Base-by-base conservation (phyloP, 75 land plant species). In the Cunninghamia lanceolata region DNA sequence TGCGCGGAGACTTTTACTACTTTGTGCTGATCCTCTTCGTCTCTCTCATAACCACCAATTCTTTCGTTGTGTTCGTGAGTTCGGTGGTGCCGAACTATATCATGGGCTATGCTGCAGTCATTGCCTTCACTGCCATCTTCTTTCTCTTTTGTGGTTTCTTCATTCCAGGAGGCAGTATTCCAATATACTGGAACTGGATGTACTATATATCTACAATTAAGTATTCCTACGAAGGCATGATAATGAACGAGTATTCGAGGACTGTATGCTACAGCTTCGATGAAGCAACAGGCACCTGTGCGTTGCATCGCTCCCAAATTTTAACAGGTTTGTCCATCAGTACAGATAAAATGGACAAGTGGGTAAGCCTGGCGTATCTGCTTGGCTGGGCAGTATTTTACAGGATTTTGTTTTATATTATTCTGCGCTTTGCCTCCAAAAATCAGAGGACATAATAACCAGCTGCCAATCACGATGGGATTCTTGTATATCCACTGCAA, bases 131-230 rank as follows among this genome's bases (percentile, higher is more conserved):
- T 7, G 95, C 95, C 16, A 87, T 94, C 83, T 95, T 95, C 86
- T 94, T 95, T 89, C 89, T 95, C 17, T 89, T 92, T 42, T 94
- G 95, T 83, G 96, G 96, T n/a, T 95, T 89, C 93, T 95, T 93
- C 91, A 42, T 92, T 36, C 84, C 52, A 46, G 39, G 88, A 73
- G 46, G 86, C 17, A 85, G 84, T 42, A 92, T 94, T 5, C 95
- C 95, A 0, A 0, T 0, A 9, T 88, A 85, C 66, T 94, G 95
- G 95, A 78, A 82, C 16, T 87, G 88, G 88, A 25, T 87, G 59
- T 52, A 87, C 54, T 87, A 83, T 73, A 84, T 87, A 3, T 87
- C 88, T 34, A 83, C 85, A 0, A 83, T 87, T 43, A 87, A 87
- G 86, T 87, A 87, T 32, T 70, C 88, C 52, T 87, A 87, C 56